Evolutionary conservation across 1,284 basidiomycete species (phyloP), one percentile per base, ranked within the genome.

Genomic region (Schizophyllum commune): DNA sequence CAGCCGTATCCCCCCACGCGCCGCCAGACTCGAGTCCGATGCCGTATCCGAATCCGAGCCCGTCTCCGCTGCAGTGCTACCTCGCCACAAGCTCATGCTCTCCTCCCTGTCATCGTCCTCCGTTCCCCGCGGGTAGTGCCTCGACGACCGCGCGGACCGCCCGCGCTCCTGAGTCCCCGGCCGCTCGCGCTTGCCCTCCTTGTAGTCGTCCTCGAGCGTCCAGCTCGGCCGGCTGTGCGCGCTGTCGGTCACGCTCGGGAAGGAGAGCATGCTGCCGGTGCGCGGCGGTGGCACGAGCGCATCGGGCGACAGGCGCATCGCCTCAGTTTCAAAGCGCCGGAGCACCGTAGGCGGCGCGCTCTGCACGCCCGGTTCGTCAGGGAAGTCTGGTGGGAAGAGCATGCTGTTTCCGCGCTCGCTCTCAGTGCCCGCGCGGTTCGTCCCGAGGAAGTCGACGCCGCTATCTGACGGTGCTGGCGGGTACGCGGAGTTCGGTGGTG

Each of bases 211-310:
- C 68, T n/a, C 70, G 69, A 13, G 69, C 71, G 20, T 74, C 72
- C 73, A 72, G 75, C 57, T 67, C 65, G 77, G 78, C 52, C 21
- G 52, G 52, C 52, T 54, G 59, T 72, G 70, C 21, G 75, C 75
- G 0, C 78, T 79, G 61, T 80, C 80, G n/a, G 79, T 80, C 54
- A 80, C 75, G 39, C 76, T 78, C 8, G 79, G 78, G 72, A 80
- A 81, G 15, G 75, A 75, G 63, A 78, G 63, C 61, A 80, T 65
- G 57, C 78, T 77, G 52, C n/a, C n/a, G 6, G 17, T 22, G 20
- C 61, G 64, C 20, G 67, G 55, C 34, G 69, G 58, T 20, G 66
- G 52, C 22, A 68, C 65, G 58, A 75, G 77, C 11, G 76, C 53
- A n/a, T 78, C 73, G 51, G 74, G 66, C 39, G 75, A 71, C 63